Evolutionary conservation across 805 yeast species (phyloP).

Genomic region (Myxozyma udenii): DNA sequence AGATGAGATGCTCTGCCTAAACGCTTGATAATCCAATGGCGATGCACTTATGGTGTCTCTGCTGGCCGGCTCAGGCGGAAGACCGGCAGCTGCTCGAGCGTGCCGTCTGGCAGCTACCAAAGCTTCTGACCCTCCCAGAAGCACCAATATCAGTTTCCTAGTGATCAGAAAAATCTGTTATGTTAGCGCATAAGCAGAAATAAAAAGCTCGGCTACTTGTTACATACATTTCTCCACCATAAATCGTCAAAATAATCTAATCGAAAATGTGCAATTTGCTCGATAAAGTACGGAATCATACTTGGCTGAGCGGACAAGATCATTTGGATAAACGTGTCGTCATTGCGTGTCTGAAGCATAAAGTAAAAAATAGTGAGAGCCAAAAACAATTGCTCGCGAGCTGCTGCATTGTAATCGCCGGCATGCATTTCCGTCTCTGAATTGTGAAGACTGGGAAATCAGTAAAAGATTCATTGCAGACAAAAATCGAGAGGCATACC

Average conservation of each 20-base stretch:
- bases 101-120: conserved; percentile 11
- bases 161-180: conserved; percentile 17
- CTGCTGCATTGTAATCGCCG: neutral
- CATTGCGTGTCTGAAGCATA: conserved; percentile 7
- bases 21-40: conserved; percentile 81
- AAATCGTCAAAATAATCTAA: neutral
- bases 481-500: too few species aligned
- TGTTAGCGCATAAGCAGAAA: too few species aligned
- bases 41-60: conserved; percentile 50
- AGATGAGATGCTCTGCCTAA: conserved; percentile 67
- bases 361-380: conserved; percentile 20
- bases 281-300: conserved; percentile 19
- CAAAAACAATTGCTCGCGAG: conserved; percentile 6
- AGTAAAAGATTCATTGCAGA: too few species aligned
- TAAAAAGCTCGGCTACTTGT: too few species aligned
- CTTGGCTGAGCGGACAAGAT: conserved; percentile 8
- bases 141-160: conserved; percentile 13
- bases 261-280: conserved; percentile 11
- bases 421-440: neutral
- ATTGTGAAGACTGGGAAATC: neutral
- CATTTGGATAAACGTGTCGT: neutral
- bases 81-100: conserved; percentile 25
- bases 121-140: conserved; percentile 15
- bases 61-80: conserved; percentile 10
- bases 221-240: too few species aligned